Percentiles rank a stretch among this genome's conserved stretches.
These are phyloP conservation scores for Raddia distichophylla DNA, from an alignment of 176 grass and related monocot species.

Conservation along the genomic window DNA sequence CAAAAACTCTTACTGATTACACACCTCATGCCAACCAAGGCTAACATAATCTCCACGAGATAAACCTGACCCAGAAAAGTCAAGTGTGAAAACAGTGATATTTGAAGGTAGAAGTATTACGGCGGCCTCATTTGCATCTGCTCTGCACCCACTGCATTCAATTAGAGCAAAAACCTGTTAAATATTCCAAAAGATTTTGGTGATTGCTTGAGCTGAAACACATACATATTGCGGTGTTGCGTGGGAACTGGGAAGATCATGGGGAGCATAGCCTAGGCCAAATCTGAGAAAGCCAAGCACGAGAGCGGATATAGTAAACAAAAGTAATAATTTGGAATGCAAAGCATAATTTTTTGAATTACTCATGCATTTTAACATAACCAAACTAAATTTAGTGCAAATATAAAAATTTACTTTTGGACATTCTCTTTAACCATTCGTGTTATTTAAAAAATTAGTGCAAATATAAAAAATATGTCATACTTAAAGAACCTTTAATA, in stretches of 20 bases:
- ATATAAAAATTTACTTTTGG: no score
- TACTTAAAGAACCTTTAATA: no score
- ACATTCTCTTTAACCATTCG: no score
- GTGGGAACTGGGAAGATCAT: no score
- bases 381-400: not conserved
- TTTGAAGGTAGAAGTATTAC: conserved; percentile 95
- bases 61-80: conserved; percentile 95
- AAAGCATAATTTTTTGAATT: no score
- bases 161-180: conserved; percentile 48
- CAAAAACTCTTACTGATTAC: conserved; percentile 37
- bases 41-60: conserved; percentile 94
- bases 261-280: no score
- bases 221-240: not conserved
- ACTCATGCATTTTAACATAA: no score
- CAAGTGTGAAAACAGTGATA: conserved; percentile 96
- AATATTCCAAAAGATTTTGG: conserved; percentile 41
- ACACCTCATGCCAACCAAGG: conserved; percentile 99
- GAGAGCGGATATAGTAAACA: no score
- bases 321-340: no score
- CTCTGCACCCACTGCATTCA: conserved; percentile 93
- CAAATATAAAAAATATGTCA: no score
- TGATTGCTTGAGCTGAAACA: conserved; percentile 31
- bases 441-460: no score
- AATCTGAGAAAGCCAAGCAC: no score
- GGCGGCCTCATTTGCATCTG: conserved; percentile 92